Evolutionary conservation across 2,329 filamentous ascomycete genomes (phyloP), one percentile per base, ranked within the genome.

Genomic region (Knoxdaviesia proteae): DNA sequence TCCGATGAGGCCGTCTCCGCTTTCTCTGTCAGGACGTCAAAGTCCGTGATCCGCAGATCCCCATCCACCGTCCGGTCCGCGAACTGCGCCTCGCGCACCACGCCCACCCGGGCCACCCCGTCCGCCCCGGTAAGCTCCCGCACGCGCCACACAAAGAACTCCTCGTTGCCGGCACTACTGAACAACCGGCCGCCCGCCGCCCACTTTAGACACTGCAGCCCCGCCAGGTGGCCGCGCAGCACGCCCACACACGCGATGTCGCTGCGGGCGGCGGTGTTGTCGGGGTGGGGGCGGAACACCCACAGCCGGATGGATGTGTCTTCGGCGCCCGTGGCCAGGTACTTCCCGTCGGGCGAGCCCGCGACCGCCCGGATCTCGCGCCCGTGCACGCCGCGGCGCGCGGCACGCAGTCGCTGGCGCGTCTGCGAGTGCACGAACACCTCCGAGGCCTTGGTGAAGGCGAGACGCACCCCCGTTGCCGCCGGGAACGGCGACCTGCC

Each of bases 121-220:
- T 2, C 20, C 20, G 20, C 20, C 20, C 20, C 20, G 20, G 20
- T 2, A 6, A 81, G 55, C 7, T 54, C 53, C 39, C 63, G 64
- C 34, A 88, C 57, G 36, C 72, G 69, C 88, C 90, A 98, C 7
- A 87, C 69, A 51, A 79, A 88, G 48, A 96, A 80, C 57, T 98
- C 88, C 56, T 94, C 88, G 47, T 76, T 78, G 0, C 87, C 90
- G 5, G 74, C 84, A 51, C 84, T 87, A 49, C 83, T 94, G 55
- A 96, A 81, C 3, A 98, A 69, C 50, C 79, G 80, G 1, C 64
- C 57, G 2, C 78, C 71, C 39, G 72, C 68, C 2, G 80, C 74
- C 83, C 84, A 96, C 46, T 69, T 69, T 1, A 94, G 62, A 47
- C 77, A 70, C 56, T 94, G 88, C 6, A 96, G 73, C 0, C 88